Percentiles rank a stretch among this genome's conserved stretches.
phyloP scores from a whole-genome alignment of 1,284 basidiomycete genomes.

The Leccinum angustisporum region DNA sequence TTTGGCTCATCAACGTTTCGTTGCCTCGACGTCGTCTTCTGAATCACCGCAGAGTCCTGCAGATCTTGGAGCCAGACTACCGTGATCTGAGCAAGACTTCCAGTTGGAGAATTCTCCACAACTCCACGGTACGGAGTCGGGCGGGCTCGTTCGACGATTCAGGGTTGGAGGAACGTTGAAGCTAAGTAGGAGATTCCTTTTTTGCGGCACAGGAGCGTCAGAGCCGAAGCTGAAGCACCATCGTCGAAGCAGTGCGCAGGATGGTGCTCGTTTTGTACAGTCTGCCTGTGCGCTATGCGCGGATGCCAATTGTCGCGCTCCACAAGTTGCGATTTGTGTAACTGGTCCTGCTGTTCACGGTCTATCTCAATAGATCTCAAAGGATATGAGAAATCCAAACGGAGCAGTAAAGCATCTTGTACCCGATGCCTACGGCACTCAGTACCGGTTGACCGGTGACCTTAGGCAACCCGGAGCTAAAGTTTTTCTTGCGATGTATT shows the following conservation, averaged over 20 bases:
- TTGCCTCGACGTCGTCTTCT: neutral
- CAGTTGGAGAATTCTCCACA: neutral
- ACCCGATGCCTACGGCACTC: neutral
- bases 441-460: neutral
- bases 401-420: neutral
- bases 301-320: neutral
- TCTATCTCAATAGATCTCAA: neutral
- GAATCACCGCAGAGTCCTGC: too few relatives aligned
- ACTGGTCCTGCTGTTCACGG: neutral
- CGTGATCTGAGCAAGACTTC: neutral
- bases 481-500: neutral
- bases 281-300: neutral
- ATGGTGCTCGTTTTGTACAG: neutral
- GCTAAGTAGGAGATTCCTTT: neutral
- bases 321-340: neutral
- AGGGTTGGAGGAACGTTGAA: neutral
- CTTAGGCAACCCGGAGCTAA: neutral
- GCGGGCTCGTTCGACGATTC: neutral
- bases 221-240: neutral
- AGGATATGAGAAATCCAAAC: neutral
- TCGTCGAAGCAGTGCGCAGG: neutral
- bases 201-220: neutral
- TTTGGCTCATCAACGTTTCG: neutral
- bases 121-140: neutral
- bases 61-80: neutral